Evolutionary conservation across 352 stramenopile species (phyloP).

Genomic region (Blastocystis sp.): DNA sequence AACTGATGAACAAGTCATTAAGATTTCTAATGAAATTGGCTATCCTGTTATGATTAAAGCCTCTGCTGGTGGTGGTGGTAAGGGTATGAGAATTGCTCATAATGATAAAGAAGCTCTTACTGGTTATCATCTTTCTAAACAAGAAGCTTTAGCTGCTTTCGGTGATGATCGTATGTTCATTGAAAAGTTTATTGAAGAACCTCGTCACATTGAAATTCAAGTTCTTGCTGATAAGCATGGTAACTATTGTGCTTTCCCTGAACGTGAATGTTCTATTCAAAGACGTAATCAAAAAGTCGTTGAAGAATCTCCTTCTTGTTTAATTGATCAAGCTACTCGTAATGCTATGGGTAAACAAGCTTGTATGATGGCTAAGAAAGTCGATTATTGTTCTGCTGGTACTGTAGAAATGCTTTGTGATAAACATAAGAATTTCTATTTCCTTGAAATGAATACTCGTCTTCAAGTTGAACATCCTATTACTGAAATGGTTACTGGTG

Average conservation of each 20-base stretch:
- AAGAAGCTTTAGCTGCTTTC: conserved; percentile 69
- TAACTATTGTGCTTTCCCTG: conserved; percentile 68
- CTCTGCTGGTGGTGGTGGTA: conserved; percentile 71
- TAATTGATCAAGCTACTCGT: conserved; percentile 66
- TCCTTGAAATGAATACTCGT: conserved; percentile 91
- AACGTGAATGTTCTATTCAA: conserved; percentile 85
- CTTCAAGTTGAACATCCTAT: conserved; percentile 81
- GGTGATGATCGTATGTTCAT: conserved; percentile 80
- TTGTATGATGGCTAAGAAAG: conserved; percentile 63
- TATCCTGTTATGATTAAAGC: conserved; percentile 96
- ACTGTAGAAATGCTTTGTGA: conserved; percentile 87
- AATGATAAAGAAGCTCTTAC: conserved; percentile 44
- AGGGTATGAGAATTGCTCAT: conserved; percentile 81
- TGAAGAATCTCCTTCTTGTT: conserved; percentile 67
- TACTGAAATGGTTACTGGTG: conserved; percentile 69
- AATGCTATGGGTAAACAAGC: conserved; percentile 66
- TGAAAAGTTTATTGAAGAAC: conserved; percentile 84
- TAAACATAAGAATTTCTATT: conserved; percentile 86
- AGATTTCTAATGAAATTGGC: conserved; percentile 68
- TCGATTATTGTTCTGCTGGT: conserved; percentile 75
- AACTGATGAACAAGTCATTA: conserved; percentile 55
- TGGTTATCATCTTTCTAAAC: conserved; percentile 47
- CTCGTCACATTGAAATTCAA: conserved; percentile 92
- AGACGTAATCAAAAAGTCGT: conserved; percentile 88
- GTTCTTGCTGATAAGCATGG: conserved; percentile 68